Percentiles rank a stretch among this genome's conserved stretches.
These are phyloP conservation scores for Debaryomyces singareniensis DNA, from an alignment of 1,139 yeast species.

Conservation along the genomic window DNA sequence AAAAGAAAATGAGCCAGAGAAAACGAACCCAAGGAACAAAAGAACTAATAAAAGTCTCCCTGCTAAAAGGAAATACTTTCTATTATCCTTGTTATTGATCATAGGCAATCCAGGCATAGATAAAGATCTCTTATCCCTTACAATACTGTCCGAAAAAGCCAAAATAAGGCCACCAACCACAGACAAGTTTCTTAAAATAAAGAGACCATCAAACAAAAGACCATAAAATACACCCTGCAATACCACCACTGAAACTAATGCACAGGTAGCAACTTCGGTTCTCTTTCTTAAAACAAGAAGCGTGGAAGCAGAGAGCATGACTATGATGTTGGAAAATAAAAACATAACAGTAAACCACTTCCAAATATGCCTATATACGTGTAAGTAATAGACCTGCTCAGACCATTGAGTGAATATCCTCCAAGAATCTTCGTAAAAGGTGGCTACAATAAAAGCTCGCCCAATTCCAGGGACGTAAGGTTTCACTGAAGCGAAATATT, in stretches of 20 bases:
- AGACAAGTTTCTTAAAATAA: constrained; percentile 79
- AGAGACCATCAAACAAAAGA: constrained; percentile 71
- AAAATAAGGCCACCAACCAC: constrained; percentile 90
- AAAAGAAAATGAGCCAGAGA: constrained; percentile 70
- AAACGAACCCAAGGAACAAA: constrained; percentile 80
- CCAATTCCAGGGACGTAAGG: constrained; percentile 85
- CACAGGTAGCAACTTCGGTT: constrained; percentile 66
- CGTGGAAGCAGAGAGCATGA: constrained; percentile 72
- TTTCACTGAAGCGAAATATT: constrained; percentile 44
- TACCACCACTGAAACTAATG: constrained; percentile 66
- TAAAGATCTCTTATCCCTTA: constrained; percentile 63
- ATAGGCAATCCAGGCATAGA: constrained; percentile 89
- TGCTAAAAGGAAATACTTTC: constrained; percentile 79
- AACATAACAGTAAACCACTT: constrained; percentile 70
- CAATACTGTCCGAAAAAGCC: constrained; percentile 86
- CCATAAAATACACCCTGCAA: constrained; percentile 91
- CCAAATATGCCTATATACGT: constrained; percentile 77
- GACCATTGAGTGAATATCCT: constrained; percentile 86
- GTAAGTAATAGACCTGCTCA: constrained; percentile 82
- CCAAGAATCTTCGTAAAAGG: constrained; percentile 85
- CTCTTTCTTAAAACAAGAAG: constrained; percentile 66
- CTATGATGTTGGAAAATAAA: constrained; percentile 54
- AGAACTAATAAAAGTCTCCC: constrained; percentile 85
- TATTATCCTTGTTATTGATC: constrained; percentile 75
- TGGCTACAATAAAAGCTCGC: constrained; percentile 85